phyloP scores from a whole-genome alignment of 306 rosid species.

The Cajanus cajan region DNA sequence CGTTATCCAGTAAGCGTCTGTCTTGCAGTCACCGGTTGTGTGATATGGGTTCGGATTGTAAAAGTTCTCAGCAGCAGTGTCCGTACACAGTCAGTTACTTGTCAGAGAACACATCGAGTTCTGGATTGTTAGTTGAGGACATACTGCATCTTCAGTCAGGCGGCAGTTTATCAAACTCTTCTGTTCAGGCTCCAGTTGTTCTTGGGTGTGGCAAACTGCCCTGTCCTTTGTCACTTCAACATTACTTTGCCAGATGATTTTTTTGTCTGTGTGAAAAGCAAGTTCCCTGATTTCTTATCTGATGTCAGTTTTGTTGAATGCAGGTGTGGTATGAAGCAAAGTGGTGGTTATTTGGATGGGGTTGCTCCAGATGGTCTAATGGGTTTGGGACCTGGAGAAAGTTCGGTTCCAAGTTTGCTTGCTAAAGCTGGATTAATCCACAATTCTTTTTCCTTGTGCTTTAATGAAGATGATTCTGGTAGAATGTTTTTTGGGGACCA shows the following conservation, averaged over 20 bases:
- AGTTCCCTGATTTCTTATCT: neutral
- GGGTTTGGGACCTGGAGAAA: constrained; percentile 88
- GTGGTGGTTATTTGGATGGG: constrained; percentile 91
- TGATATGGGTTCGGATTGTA: constrained; percentile 61
- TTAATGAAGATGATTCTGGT: constrained; percentile 72
- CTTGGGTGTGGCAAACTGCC: constrained; percentile 61
- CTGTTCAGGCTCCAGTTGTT: constrained; percentile 71
- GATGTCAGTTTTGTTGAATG: constrained; percentile 27
- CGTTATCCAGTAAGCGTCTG: constrained; percentile 74
- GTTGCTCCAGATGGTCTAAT: constrained; percentile 93
- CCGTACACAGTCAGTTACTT: constrained; percentile 59
- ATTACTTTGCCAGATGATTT: constrained; percentile 16
- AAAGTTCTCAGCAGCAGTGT: constrained; percentile 71
- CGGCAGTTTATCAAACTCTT: constrained; percentile 42
- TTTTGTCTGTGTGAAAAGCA: neutral
- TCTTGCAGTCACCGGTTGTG: constrained; percentile 82
- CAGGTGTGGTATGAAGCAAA: constrained; percentile 98
- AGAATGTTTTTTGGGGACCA: constrained; percentile 85
- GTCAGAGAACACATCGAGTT: constrained; percentile 82
- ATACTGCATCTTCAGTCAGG: constrained; percentile 69
- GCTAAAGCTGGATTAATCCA: constrained; percentile 72
- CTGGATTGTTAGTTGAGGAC: constrained; percentile 91
- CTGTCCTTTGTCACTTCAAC: constrained; percentile 5
- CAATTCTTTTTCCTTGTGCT: constrained; percentile 84
- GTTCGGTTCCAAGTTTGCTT: constrained; percentile 82